These are phyloP conservation scores for Blastomyces percursus DNA, from an alignment of 2,329 filamentous ascomycete genomes.

Conservation along the genomic window DNA sequence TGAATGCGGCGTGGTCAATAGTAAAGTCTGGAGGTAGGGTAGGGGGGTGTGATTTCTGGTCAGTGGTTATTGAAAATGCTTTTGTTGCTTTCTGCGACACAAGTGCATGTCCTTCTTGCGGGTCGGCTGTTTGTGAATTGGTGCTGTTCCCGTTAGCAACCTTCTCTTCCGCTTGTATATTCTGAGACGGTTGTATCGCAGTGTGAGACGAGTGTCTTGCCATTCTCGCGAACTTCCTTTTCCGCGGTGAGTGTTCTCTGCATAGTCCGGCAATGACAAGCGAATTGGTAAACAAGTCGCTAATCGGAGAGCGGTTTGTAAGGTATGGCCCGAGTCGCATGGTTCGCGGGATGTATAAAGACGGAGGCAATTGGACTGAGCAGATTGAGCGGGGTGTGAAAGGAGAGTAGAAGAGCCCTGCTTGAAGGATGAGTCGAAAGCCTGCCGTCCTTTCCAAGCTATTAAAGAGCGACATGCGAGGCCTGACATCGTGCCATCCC, in stretches of 20 bases:
- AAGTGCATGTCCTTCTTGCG: background rate
- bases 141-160: background rate
- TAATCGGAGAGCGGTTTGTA: conserved; percentile 19
- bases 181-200: background rate
- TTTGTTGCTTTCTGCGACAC: background rate
- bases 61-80: background rate
- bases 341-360: conserved; percentile 21
- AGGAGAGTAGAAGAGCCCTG: conserved; percentile 27
- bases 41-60: background rate
- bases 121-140: background rate
- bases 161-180: background rate
- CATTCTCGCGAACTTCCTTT: conserved; percentile 22
- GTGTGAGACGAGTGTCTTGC: conserved; percentile 8
- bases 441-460: conserved; percentile 42
- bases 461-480: conserved; percentile 54
- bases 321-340: conserved; percentile 19
- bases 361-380: conserved; percentile 18
- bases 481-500: conserved; percentile 48
- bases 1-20: conserved; percentile 3
- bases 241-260: conserved; percentile 35
- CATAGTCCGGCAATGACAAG: conserved; percentile 44
- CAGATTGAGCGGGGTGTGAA: conserved; percentile 22
- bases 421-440: conserved; percentile 38
- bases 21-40: background rate
- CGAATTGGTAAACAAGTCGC: conserved; percentile 43